Conservation (phyloP, 2,329 filamentous ascomycete genomes). For the Trichoderma guizhouense region DNA sequence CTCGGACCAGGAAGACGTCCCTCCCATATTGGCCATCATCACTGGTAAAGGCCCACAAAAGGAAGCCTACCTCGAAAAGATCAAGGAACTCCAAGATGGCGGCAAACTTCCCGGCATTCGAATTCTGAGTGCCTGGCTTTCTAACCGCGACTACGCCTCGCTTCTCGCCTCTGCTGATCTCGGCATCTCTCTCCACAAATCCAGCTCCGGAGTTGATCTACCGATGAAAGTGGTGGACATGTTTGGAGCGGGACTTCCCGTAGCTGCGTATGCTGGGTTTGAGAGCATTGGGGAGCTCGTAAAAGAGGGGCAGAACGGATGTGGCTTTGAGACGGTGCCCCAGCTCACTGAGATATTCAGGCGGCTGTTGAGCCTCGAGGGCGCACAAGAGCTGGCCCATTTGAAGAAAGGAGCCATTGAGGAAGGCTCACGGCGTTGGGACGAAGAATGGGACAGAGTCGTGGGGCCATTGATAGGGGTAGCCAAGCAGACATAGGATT, state of each 20-base stretch:
- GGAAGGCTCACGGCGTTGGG: conserved; percentile 79
- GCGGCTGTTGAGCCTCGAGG: conserved; percentile 57
- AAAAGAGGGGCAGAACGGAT: conserved; percentile 78
- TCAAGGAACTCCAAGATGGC: conserved; percentile 57
- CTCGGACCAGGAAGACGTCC: conserved; percentile 40
- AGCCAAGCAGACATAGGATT: conserved; percentile 20
- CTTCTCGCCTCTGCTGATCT: conserved; percentile 83
- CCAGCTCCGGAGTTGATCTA: conserved; percentile 88
- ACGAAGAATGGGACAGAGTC: conserved; percentile 86
- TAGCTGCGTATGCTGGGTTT: conserved; percentile 81
- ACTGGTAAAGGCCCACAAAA: conserved; percentile 91
- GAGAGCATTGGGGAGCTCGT: conserved; percentile 91
- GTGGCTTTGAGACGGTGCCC: conserved; percentile 71
- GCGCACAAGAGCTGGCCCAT: conserved; percentile 51
- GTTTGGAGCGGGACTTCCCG: conserved; percentile 91
- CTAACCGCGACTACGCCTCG: conserved; percentile 76
- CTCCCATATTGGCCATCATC: conserved; percentile 83
- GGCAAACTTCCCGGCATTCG: conserved; percentile 67
- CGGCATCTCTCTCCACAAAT: conserved; percentile 88
- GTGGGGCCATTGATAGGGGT: conserved; percentile 68
- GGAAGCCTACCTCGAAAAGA: conserved; percentile 65
- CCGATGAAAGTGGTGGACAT: conserved; percentile 99
- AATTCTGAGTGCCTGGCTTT: conserved; percentile 81
- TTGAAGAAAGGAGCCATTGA: conserved; percentile 67
- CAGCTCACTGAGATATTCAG: conserved; percentile 63